Evolutionary conservation across 257 asterid species (phyloP).

Genomic region (Salvia splendens): DNA sequence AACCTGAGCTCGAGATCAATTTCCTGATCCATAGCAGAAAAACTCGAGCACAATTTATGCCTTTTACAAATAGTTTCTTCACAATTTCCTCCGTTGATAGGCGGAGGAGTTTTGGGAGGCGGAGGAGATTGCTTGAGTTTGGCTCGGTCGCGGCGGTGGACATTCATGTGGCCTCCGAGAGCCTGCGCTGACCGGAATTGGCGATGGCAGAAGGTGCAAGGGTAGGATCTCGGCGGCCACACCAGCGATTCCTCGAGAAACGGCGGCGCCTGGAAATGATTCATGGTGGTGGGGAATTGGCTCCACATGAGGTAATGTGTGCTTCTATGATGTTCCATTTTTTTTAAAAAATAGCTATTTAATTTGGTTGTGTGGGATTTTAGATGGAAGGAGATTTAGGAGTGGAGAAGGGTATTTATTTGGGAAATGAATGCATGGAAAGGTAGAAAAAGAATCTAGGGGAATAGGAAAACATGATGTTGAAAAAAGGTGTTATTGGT

Average conservation of each 20-base stretch:
- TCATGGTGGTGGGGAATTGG: not conserved
- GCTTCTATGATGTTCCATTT: constrained; percentile 4
- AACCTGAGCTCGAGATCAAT: constrained; percentile 83
- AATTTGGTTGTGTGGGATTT: no score
- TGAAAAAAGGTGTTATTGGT: constrained; percentile 39
- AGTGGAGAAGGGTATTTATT: not conserved
- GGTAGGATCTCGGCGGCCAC: constrained; percentile 72
- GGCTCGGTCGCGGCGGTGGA: constrained; percentile 73
- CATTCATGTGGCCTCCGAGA: constrained; percentile 81
- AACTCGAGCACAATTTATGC: constrained; percentile 27
- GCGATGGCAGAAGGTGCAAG: constrained; percentile 59
- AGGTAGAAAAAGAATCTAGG: constrained; percentile 34
- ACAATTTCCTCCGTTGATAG: no score
- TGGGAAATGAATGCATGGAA: constrained; percentile 3
- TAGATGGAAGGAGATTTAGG: not conserved
- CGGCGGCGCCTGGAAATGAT: constrained; percentile 13
- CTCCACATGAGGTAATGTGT: constrained; percentile 31
- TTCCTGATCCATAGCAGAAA: constrained; percentile 35
- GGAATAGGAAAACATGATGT: constrained; percentile 30
- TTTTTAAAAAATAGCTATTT: no score
- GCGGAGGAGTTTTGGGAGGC: not conserved
- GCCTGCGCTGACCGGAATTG: constrained; percentile 74
- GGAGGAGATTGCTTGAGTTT: constrained; percentile 51
- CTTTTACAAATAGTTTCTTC: constrained; percentile 33
- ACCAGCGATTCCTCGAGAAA: constrained; percentile 37